phyloP scores from a whole-genome alignment of 257 asterid genomes.

The Solanum boliviense region DNA sequence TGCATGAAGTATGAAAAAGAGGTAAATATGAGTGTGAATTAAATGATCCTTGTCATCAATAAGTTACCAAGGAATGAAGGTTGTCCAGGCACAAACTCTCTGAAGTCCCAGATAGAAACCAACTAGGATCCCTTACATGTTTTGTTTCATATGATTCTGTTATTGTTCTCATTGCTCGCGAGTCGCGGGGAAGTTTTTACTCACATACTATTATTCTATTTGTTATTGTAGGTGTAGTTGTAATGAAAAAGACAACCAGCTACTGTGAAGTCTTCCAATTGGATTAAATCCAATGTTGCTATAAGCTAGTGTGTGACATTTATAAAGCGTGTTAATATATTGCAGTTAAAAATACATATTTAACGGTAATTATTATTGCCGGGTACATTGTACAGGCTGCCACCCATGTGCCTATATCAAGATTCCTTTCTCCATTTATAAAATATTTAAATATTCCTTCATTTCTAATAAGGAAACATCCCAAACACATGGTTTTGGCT shows the following conservation, averaged over 20 bases:
- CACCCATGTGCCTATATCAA: background rate
- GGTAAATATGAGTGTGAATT: constrained; percentile 19
- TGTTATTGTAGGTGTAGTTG: constrained; percentile 48
- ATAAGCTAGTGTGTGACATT: too few relatives aligned
- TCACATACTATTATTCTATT: background rate
- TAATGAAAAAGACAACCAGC: background rate
- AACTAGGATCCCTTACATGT: constrained; percentile 6
- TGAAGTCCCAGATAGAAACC: constrained; percentile 27
- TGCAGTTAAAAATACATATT: too few relatives aligned
- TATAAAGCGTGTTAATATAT: too few relatives aligned
- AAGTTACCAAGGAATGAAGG: constrained; percentile 17
- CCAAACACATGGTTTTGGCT: background rate
- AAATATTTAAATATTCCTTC: background rate
- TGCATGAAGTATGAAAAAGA: constrained; percentile 55
- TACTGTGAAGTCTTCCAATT: background rate
- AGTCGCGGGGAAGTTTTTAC: background rate
- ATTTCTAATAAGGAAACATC: background rate
- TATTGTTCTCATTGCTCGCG: background rate
- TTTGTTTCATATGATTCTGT: constrained; percentile 21
- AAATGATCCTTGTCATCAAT: background rate
- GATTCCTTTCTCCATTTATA: background rate
- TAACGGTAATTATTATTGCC: too few relatives aligned
- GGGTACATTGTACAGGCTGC: too few relatives aligned
- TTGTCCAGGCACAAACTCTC: constrained; percentile 24
- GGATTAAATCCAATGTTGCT: too few relatives aligned